Evolutionary conservation across 208 protist species (phyloP).

Genomic region (Herpetomonas muscarum): DNA sequence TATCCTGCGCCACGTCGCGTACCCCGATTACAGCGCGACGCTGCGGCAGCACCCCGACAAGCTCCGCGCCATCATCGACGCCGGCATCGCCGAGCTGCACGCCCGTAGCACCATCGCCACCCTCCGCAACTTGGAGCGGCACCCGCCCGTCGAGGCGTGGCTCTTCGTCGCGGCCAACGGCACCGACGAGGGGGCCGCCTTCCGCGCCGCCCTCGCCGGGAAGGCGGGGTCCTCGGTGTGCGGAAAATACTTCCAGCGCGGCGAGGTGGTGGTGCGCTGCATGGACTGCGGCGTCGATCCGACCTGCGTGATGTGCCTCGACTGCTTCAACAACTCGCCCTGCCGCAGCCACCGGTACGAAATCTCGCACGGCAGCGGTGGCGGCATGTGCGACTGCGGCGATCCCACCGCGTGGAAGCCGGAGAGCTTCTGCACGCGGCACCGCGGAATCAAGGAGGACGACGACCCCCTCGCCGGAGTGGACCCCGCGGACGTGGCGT

Average conservation of each 20-base stretch:
- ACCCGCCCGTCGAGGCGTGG: conserved; percentile 40
- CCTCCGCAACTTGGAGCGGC: conserved; percentile 14
- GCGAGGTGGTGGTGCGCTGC: conserved; percentile 82
- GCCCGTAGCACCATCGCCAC: conserved; percentile 5
- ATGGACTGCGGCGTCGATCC: conserved; percentile 80
- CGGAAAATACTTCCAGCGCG: conserved; percentile 36
- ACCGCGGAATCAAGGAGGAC: conserved; percentile 24
- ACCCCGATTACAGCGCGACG: conserved; percentile 20
- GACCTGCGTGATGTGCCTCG: conserved; percentile 89
- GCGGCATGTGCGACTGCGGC: conserved; percentile 93
- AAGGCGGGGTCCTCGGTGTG: conserved; percentile 35
- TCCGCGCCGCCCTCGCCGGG: conserved; percentile 15
- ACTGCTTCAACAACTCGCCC: conserved; percentile 85
- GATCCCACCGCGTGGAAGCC: conserved; percentile 81
- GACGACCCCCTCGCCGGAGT: conserved; percentile 15
- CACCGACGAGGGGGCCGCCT: conserved; percentile 9
- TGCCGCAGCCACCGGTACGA: conserved; percentile 74
- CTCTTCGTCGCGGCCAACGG: conserved; percentile 15
- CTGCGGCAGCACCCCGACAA: conserved; percentile 34
- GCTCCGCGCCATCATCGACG: conserved; percentile 30
- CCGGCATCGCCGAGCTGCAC: conserved; percentile 32
- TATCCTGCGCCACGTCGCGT: conserved; percentile 22
- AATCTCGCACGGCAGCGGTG: conserved; percentile 53
- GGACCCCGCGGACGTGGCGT: conserved; percentile 20
- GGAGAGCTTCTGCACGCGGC: conserved; percentile 55